These are phyloP conservation scores for Nakataea oryzae DNA, from an alignment of 2,329 filamentous ascomycete species.

Conservation along the genomic window DNA sequence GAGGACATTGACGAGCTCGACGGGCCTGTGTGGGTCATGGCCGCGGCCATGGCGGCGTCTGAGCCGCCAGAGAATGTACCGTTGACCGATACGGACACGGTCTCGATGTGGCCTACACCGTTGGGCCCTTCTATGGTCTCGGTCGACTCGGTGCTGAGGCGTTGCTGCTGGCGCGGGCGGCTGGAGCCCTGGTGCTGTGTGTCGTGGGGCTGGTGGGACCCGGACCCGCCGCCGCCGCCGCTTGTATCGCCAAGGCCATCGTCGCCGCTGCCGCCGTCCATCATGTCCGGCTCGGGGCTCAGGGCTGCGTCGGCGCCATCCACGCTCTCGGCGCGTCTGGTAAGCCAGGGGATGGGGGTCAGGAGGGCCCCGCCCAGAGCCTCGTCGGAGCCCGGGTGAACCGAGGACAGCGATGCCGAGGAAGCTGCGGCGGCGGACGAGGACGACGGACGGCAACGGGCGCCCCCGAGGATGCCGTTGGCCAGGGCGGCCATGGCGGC, in stretches of 20 bases:
- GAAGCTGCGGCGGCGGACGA: constrained; percentile 13
- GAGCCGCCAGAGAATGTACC: constrained; percentile 45
- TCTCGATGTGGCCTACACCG: constrained; percentile 69
- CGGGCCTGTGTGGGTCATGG: constrained; percentile 4
- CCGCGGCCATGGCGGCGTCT: constrained; percentile 12
- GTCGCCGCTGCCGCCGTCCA: background rate
- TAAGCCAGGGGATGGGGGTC: constrained; percentile 88
- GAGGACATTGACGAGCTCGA: constrained; percentile 5
- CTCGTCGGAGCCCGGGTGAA: constrained; percentile 69
- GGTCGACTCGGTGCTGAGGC: constrained; percentile 62
- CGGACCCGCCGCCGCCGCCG: background rate
- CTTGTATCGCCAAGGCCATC: background rate
- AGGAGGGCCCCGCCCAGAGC: constrained; percentile 80
- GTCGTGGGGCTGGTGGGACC: constrained; percentile 3
- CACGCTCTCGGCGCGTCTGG: constrained; percentile 1
- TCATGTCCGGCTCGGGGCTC: constrained; percentile 1
- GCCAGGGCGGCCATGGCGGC: constrained; percentile 37
- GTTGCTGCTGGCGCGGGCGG: constrained; percentile 36
- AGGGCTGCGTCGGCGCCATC: constrained; percentile 3
- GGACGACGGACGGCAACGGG: constrained; percentile 20
- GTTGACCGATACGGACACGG: constrained; percentile 66
- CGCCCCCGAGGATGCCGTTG: constrained; percentile 51
- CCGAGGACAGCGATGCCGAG: constrained; percentile 19
- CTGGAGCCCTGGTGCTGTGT: constrained; percentile 6
- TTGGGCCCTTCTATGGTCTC: constrained; percentile 76